phyloP scores from a whole-genome alignment of 441 rosid genomes.

The California macrophylla region DNA sequence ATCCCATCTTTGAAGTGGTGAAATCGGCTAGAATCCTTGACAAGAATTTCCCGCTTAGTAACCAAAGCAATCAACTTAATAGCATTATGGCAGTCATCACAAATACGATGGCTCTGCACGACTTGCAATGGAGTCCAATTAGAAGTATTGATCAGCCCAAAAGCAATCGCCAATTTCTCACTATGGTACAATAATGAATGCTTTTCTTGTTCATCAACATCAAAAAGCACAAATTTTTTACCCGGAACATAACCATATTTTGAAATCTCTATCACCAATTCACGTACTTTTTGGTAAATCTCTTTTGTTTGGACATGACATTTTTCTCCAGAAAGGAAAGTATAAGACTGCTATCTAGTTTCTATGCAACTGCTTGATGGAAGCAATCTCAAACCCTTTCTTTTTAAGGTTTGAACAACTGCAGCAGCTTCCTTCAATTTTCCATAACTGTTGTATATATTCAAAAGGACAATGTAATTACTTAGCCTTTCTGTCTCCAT shows the following conservation, averaged over 20 bases:
- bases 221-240: constrained; percentile 48
- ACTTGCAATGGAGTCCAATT: constrained; percentile 55
- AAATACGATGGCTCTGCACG: constrained; percentile 76
- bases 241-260: constrained; percentile 39
- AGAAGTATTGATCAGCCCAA: constrained; percentile 49
- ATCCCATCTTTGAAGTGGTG: constrained; percentile 30
- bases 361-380: constrained; percentile 80
- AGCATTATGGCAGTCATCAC: constrained; percentile 68
- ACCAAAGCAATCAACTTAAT: constrained; percentile 50
- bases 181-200: constrained; percentile 41
- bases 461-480: constrained; percentile 66
- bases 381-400: constrained; percentile 65
- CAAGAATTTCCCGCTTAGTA: constrained; percentile 49
- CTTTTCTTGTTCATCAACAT: constrained; percentile 61
- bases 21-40: constrained; percentile 64
- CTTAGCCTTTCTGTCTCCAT: constrained; percentile 79
- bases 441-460: constrained; percentile 63
- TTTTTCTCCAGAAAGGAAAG: constrained; percentile 59
- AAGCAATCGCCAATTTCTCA: constrained; percentile 77
- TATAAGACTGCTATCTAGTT: constrained; percentile 38
- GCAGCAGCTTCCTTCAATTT: constrained; percentile 58
- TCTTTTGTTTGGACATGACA: constrained; percentile 45
- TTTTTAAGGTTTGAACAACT: constrained; percentile 52
- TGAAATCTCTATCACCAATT: constrained; percentile 48
- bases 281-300: constrained; percentile 56